These are phyloP conservation scores for Entonaema liquescens DNA, from an alignment of 495 filamentous ascomycete genomes.

Conservation along the genomic window DNA sequence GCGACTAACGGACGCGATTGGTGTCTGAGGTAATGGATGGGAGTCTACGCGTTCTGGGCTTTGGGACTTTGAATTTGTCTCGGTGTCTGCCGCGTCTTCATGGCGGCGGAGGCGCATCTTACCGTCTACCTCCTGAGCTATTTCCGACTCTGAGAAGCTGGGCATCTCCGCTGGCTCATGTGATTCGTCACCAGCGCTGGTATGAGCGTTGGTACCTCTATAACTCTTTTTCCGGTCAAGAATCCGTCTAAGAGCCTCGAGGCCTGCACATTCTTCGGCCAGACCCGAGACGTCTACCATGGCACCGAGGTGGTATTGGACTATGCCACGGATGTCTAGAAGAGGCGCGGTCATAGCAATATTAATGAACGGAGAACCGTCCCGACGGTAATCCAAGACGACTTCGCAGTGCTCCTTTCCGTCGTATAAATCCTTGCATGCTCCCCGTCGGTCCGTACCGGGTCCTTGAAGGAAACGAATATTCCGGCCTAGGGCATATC, in stretches of 20 bases:
- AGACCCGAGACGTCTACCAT: conserved; percentile 70
- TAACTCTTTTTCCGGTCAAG: conserved; percentile 30
- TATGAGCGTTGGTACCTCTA: conserved; percentile 17
- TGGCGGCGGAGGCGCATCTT: conserved; percentile 62
- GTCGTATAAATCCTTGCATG: conserved; percentile 59
- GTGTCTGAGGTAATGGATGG: conserved; percentile 2
- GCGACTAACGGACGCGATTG: conserved; percentile 36
- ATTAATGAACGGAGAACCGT: conserved; percentile 75
- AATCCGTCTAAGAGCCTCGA: conserved; percentile 63
- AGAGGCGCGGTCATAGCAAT: conserved; percentile 70
- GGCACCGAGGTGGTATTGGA: conserved; percentile 69
- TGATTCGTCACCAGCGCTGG: conserved; percentile 48
- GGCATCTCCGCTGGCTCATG: conserved; percentile 70
- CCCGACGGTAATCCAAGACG: conserved; percentile 72
- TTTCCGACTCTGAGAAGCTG: conserved; percentile 66
- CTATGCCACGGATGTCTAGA: conserved; percentile 65
- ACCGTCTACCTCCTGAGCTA: conserved; percentile 63
- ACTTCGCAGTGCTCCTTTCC: conserved; percentile 71
- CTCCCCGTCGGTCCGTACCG: neutral
- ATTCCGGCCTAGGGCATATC: neutral
- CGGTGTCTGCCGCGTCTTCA: conserved; percentile 50
- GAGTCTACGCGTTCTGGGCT: neutral
- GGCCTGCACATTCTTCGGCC: conserved; percentile 63
- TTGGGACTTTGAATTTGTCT: conserved; percentile 37
- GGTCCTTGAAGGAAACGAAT: neutral